Base-by-base conservation (phyloP, 371 early-diverging fungal genomes). In the Nosema muscidifuracis region DNA sequence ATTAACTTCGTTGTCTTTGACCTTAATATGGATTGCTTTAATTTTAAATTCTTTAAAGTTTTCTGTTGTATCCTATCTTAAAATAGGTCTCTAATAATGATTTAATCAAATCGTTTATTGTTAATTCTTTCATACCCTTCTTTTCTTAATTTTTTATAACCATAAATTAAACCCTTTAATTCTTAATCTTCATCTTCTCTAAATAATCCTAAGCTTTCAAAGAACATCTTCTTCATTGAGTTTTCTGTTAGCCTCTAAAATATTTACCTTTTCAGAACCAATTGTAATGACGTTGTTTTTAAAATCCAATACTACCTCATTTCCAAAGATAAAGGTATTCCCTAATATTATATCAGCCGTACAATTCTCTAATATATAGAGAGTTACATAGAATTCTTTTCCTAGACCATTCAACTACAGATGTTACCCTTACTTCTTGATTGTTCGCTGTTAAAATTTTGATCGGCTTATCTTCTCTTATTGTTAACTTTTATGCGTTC, bases 291-390 rank as follows among this genome's bases (percentile, higher is more conserved):
- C 40, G 4, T 42, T 38, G 10, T 62, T 22, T 42, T 42, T 62
- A 24, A 34, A 62, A 26, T 62, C 44, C 22, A 62, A 33, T 13
- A 43, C 10, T 16, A 62, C 10, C 42, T 62, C 62, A 33, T 62
- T 62, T 10, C 6, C 2, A 62, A 62, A 10, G 2, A 42, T 31
- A 28, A 62, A 62, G 2, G 16, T 42, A 43, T 62, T 62, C 9
- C 62, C 24, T 62, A 62, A 40, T 16, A 42, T 31, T 15, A 42
- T 33, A 24, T 40, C 62, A 3, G 4, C 38, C 20, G 40, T 24
- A 36, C 4, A 34, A 10, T 38, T 18, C 2, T 36, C 36, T 3
- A 60, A 38, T 16, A 60, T 34, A 38, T 42, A 24, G 1, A 43
- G 16, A 1, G 16, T 40, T n/a, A 34, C 42, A 24, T 62, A 1